Evolutionary conservation across 2,329 filamentous ascomycete genomes (phyloP).

Genomic region (Neofusicoccum ribis): DNA sequence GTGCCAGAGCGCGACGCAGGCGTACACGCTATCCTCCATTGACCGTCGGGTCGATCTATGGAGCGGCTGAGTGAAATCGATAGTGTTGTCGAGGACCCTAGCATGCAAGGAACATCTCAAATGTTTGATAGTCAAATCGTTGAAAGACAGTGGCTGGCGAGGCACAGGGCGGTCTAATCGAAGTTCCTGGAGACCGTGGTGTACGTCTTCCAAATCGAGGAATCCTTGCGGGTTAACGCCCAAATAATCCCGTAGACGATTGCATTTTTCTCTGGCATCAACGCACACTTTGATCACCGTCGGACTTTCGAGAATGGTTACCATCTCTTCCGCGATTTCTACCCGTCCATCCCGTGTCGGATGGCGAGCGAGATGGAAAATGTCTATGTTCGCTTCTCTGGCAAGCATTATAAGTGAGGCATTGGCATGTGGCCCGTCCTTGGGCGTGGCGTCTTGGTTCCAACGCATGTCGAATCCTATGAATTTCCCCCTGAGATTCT

Average conservation of each 20-base stretch:
- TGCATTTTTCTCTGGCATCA: constrained; percentile 65
- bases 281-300: constrained; percentile 75
- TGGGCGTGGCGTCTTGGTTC: constrained; percentile 54
- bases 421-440: constrained; percentile 61
- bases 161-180: background rate
- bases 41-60: background rate
- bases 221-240: constrained; percentile 64
- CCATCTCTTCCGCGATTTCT: constrained; percentile 65
- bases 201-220: constrained; percentile 62
- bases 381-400: constrained; percentile 69
- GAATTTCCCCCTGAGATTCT: constrained; percentile 36
- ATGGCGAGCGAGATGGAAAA: constrained; percentile 71
- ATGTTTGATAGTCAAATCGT: background rate
- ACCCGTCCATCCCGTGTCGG: constrained; percentile 40
- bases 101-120: background rate
- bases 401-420: constrained; percentile 83
- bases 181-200: background rate
- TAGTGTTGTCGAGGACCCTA: background rate
- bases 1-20: background rate
- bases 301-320: constrained; percentile 69
- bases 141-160: background rate
- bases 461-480: constrained; percentile 91
- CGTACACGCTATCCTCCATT: background rate
- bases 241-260: constrained; percentile 68
- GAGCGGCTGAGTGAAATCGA: background rate